Evolutionary conservation across 164 flowering plant genomes (phyloP).

Genomic region (Berberis thunbergii): DNA sequence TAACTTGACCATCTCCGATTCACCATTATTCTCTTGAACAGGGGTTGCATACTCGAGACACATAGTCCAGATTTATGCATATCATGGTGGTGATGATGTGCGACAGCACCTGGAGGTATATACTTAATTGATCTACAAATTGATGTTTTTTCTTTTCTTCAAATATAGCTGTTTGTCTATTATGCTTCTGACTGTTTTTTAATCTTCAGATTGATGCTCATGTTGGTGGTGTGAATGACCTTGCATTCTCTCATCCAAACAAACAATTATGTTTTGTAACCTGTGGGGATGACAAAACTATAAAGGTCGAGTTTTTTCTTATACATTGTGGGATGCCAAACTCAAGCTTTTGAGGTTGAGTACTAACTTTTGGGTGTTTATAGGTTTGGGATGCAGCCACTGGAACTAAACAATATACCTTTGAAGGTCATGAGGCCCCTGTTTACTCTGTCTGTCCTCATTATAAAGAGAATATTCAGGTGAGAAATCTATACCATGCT

Average conservation of each 20-base stretch:
- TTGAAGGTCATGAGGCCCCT: too few species aligned
- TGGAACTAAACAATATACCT: slow-evolving; percentile 29
- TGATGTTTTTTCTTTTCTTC: background rate
- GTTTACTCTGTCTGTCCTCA: too few species aligned
- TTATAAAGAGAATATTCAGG: slow-evolving; percentile 42
- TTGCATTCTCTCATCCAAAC: background rate
- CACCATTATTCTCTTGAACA: slow-evolving; percentile 10
- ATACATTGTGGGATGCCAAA: background rate
- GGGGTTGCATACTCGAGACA: slow-evolving; percentile 74
- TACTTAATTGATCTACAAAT: background rate
- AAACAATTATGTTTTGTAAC: slow-evolving; percentile 43
- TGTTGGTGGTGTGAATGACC: slow-evolving; percentile 13
- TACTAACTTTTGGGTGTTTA: background rate
- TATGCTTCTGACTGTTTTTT: slow-evolving; percentile 7
- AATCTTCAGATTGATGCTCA: slow-evolving; percentile 56
- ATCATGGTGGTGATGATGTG: slow-evolving; percentile 37
- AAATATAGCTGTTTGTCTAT: background rate
- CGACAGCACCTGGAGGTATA: slow-evolving; percentile 52
- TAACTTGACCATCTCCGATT: background rate
- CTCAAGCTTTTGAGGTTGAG: background rate
- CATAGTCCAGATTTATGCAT: slow-evolving; percentile 58
- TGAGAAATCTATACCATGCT: slow-evolving; percentile 3
- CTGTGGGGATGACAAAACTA: slow-evolving; percentile 72
- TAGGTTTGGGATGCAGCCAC: slow-evolving; percentile 67
- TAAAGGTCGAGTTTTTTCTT: slow-evolving; percentile 40